Conservation (phyloP, 208 protist genomes). For the Borovskyia barvae region DNA sequence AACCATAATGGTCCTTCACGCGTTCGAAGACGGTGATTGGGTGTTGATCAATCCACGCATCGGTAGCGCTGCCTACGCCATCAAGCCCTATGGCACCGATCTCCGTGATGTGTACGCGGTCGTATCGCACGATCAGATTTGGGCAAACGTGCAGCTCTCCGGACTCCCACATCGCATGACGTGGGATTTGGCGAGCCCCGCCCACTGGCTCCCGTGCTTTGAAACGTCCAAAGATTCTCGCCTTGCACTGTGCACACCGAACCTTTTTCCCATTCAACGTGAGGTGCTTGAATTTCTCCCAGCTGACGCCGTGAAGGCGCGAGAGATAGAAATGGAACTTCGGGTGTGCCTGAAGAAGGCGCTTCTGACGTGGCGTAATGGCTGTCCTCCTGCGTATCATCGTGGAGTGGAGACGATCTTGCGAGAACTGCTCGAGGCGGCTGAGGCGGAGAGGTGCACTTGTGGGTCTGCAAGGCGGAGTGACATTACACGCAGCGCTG, state of each 20-base stretch:
- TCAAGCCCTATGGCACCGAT: constrained; percentile 47
- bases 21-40: constrained; percentile 45
- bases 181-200: constrained; percentile 57
- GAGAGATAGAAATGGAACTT: constrained; percentile 67
- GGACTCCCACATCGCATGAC: constrained; percentile 77
- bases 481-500: constrained; percentile 34
- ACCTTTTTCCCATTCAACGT: constrained; percentile 64
- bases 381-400: constrained; percentile 52
- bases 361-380: constrained; percentile 68
- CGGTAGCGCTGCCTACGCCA: constrained; percentile 37
- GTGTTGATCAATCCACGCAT: constrained; percentile 74
- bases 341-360: constrained; percentile 35
- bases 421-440: constrained; percentile 43
- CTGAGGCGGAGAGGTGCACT: constrained; percentile 59
- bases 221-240: constrained; percentile 28
- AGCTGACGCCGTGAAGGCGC: constrained; percentile 33
- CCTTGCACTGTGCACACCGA: constrained; percentile 31
- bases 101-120: constrained; percentile 74
- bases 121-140: constrained; percentile 76
- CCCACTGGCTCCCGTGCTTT: constrained; percentile 78
- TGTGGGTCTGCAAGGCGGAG: constrained; percentile 40
- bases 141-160: constrained; percentile 79
- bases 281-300: constrained; percentile 47
- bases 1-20: constrained; percentile 69
- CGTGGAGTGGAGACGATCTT: constrained; percentile 56